Evolutionary conservation across 306 rosid species (phyloP).

Genomic region (Morella rubra): DNA sequence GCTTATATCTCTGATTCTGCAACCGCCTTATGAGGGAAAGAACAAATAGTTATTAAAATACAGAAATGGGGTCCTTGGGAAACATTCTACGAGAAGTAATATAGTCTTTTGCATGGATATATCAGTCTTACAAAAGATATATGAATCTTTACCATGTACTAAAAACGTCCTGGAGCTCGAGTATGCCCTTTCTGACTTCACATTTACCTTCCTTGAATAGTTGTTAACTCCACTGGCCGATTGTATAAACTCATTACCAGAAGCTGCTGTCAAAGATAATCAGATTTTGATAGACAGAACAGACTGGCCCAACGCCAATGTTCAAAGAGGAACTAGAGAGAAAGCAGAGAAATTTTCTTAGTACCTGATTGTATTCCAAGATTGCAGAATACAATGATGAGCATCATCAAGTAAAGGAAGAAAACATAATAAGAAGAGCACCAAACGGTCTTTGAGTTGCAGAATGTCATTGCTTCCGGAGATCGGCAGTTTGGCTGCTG

Average conservation of each 20-base stretch:
- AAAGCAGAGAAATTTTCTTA: background rate
- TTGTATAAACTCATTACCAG: slow-evolving; percentile 8
- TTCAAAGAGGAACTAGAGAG: slow-evolving; percentile 8
- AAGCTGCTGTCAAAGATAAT: slow-evolving; percentile 28
- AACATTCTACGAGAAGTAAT: background rate
- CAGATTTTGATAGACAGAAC: background rate
- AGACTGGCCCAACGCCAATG: background rate
- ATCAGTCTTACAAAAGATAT: too few relatives aligned
- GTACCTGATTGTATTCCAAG: slow-evolving; percentile 45
- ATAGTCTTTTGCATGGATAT: background rate
- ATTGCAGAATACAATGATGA: slow-evolving; percentile 30
- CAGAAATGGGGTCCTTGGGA: background rate
- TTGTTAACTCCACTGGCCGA: slow-evolving; percentile 33
- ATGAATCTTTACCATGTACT: slow-evolving; percentile 37
- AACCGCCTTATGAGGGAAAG: slow-evolving; percentile 36
- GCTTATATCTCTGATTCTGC: slow-evolving; percentile 59
- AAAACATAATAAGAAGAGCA: slow-evolving; percentile 34
- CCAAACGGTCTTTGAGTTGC: slow-evolving; percentile 27
- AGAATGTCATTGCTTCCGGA: slow-evolving; percentile 3
- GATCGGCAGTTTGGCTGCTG: slow-evolving; percentile 2
- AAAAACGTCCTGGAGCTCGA: slow-evolving; percentile 31
- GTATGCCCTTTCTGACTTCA: slow-evolving; percentile 27
- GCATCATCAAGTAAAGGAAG: slow-evolving; percentile 36
- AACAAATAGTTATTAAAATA: background rate
- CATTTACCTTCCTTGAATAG: slow-evolving; percentile 27